phyloP scores from a whole-genome alignment of 1,139 yeast genomes.

The Suhomyces bribrorum region DNA sequence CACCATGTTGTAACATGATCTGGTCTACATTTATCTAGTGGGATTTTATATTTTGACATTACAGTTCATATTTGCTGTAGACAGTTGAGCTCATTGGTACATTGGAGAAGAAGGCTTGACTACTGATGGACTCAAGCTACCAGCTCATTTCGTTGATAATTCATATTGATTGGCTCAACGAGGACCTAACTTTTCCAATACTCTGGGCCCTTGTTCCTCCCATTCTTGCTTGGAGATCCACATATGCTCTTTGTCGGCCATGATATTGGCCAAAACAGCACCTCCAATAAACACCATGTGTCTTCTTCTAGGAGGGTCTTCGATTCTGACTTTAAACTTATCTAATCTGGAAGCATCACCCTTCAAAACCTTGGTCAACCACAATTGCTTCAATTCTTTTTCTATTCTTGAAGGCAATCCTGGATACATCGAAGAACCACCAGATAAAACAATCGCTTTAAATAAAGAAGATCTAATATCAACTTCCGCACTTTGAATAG shows the following conservation, averaged over 20 bases:
- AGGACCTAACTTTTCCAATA: conserved; percentile 89
- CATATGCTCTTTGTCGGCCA: conserved; percentile 98
- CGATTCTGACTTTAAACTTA: conserved; percentile 93
- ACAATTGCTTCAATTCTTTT: conserved; percentile 92
- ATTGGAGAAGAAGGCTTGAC: too few species aligned
- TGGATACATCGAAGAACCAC: conserved; percentile 99
- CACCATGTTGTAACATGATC: too few species aligned
- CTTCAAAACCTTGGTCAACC: conserved; percentile 86
- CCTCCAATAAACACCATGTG: conserved; percentile 99
- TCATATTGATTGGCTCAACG: conserved; percentile 50
- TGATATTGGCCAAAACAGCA: conserved; percentile 94
- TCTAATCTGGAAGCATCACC: conserved; percentile 86
- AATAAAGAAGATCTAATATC: conserved; percentile 87
- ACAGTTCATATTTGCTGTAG: neutral
- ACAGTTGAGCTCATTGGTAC: too few species aligned
- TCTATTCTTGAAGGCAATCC: conserved; percentile 95
- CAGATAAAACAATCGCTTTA: conserved; percentile 91
- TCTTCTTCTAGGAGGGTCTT: conserved; percentile 98
- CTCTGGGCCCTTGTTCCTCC: conserved; percentile 93
- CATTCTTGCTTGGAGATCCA: conserved; percentile 96
- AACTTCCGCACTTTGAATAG: conserved; percentile 91
- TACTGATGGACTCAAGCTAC: too few species aligned
- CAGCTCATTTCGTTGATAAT: conserved; percentile 1
- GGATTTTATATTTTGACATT: neutral
- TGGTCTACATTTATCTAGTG: too few species aligned